Evolutionary conservation across 2,329 filamentous ascomycete species (phyloP).

Genomic region (Trichophyton simii): DNA sequence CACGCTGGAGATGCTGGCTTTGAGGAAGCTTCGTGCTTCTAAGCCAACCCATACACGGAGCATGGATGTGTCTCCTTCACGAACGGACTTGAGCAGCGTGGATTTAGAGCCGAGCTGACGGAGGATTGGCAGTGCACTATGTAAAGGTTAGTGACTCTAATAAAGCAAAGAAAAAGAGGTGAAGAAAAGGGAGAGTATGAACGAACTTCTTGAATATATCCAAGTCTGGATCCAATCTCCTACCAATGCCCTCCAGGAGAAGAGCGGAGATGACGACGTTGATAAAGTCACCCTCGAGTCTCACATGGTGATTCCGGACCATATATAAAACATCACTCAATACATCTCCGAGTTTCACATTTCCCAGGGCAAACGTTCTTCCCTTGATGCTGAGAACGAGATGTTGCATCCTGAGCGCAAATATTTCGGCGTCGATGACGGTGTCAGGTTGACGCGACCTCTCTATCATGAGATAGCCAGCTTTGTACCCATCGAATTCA

Average conservation of each 20-base stretch:
- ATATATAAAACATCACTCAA: constrained; percentile 80
- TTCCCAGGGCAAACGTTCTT: constrained; percentile 78
- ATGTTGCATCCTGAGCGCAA: constrained; percentile 94
- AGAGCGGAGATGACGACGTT: constrained; percentile 95
- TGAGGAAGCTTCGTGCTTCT: constrained; percentile 77
- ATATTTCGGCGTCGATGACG: constrained; percentile 79
- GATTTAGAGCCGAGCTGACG: constrained; percentile 63
- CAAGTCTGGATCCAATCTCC: constrained; percentile 70
- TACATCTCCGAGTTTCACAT: constrained; percentile 92
- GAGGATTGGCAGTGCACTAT: constrained; percentile 76
- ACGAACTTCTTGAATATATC: constrained; percentile 66
- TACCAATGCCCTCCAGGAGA: constrained; percentile 83
- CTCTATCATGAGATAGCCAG: constrained; percentile 90
- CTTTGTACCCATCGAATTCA: constrained; percentile 93
- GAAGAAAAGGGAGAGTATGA: background rate
- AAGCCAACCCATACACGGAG: constrained; percentile 82
- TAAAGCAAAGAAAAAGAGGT: background rate
- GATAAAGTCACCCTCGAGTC: constrained; percentile 93
- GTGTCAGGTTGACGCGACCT: constrained; percentile 84
- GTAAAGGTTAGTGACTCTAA: constrained; percentile 4
- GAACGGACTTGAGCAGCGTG: constrained; percentile 46
- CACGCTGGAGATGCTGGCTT: constrained; percentile 79
- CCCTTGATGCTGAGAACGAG: constrained; percentile 84
- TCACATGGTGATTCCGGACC: constrained; percentile 84
- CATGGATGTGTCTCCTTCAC: constrained; percentile 68